These are phyloP conservation scores for Chrysopogon serrulatus DNA, from an alignment of 176 grass and related monocot species.

Conservation along the genomic window DNA sequence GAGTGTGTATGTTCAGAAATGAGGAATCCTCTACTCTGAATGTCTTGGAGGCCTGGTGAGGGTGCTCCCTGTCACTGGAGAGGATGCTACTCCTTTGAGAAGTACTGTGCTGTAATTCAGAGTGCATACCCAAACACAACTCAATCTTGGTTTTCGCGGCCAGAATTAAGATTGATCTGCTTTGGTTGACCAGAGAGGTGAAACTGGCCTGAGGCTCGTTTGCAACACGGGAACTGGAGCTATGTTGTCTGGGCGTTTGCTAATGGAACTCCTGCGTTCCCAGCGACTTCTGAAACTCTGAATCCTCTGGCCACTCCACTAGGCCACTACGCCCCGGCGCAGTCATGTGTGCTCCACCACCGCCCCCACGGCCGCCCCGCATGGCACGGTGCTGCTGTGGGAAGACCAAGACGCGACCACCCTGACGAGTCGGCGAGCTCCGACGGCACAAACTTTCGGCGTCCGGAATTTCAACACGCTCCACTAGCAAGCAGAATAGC, in stretches of 20 bases:
- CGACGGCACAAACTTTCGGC: conserved; percentile 2
- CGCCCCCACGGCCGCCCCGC: not conserved
- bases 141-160: too few species aligned
- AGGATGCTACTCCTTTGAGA: not conserved
- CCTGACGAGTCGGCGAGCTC: not conserved
- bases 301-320: not conserved
- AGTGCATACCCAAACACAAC: not conserved
- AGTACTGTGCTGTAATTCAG: not conserved
- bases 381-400: not conserved
- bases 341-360: not conserved
- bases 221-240: not conserved
- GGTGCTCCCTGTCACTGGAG: not conserved
- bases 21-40: not conserved
- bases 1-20: not conserved
- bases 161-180: not conserved
- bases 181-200: too few species aligned
- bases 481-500: not conserved
- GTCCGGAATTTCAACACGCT: not conserved
- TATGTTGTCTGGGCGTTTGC: not conserved
- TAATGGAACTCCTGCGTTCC: not conserved
- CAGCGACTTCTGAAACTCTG: not conserved
- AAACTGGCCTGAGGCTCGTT: not conserved
- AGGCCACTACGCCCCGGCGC: not conserved
- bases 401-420: not conserved
- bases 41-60: not conserved